Evolutionary conservation across 306 rosid genomes (phyloP).

Genomic region (Malus orientalis): DNA sequence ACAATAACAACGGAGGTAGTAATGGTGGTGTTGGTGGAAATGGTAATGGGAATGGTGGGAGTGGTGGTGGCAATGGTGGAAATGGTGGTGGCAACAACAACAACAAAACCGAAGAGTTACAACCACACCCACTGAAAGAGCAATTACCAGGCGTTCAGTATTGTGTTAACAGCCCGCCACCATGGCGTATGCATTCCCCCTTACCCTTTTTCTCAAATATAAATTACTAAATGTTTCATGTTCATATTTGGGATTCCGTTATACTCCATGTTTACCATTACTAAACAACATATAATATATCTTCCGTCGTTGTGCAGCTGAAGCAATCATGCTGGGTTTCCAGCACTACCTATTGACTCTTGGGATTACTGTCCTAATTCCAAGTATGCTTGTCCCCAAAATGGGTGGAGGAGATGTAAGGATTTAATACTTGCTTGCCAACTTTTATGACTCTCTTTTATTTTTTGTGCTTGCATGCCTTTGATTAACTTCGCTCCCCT

Average conservation of each 20-base stretch:
- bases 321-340: constrained; percentile 70
- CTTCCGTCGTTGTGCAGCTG: constrained; percentile 34
- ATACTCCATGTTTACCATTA: too few relatives aligned
- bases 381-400: constrained; percentile 67
- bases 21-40: background rate
- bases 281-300: constrained; percentile 1
- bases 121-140: constrained; percentile 47
- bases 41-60: background rate
- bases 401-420: constrained; percentile 84
- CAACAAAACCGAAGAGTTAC: constrained; percentile 30
- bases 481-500: background rate
- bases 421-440: background rate
- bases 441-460: background rate
- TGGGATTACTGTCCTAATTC: constrained; percentile 64
- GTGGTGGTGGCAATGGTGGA: background rate
- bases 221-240: background rate
- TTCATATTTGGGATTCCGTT: background rate
- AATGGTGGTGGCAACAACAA: background rate
- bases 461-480: background rate
- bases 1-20: background rate
- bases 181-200: constrained; percentile 47
- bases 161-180: constrained; percentile 78
- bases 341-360: constrained; percentile 75
- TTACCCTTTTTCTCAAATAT: too few relatives aligned
- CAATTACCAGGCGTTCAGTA: constrained; percentile 68